Conservation (phyloP, 768 basidiomycete species). For the Suillus spraguei region DNA sequence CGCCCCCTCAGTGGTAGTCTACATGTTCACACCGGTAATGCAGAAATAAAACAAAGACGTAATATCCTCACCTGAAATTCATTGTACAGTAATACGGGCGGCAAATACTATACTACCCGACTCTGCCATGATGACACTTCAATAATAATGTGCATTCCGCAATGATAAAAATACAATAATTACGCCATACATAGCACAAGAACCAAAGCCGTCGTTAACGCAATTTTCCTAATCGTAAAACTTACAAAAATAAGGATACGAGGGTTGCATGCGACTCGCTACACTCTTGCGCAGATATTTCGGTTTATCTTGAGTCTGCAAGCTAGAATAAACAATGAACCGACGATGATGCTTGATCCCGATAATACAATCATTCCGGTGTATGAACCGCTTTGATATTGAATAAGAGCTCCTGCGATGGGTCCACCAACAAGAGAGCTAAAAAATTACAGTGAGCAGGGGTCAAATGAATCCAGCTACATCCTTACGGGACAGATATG, state of each 20-base stretch:
- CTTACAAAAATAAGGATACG: slow-evolving; percentile 28
- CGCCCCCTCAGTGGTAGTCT: not conserved
- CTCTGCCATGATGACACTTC: slow-evolving; percentile 7
- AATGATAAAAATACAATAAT: slow-evolving; percentile 5
- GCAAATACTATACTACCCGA: not conserved
- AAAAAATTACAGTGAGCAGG: slow-evolving; percentile 1
- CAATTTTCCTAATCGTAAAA: slow-evolving; percentile 14
- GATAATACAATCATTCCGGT: slow-evolving; percentile 58
- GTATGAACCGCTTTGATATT: slow-evolving; percentile 46
- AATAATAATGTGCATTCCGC: not conserved
- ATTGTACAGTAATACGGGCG: not conserved
- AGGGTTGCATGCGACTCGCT: slow-evolving; percentile 21
- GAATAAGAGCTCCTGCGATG: slow-evolving; percentile 59
- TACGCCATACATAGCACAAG: slow-evolving; percentile 3
- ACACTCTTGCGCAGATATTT: slow-evolving; percentile 49
- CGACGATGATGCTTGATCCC: slow-evolving; percentile 58
- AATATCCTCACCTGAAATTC: not conserved
- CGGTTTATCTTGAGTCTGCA: slow-evolving; percentile 50
- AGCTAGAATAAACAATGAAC: slow-evolving; percentile 57
- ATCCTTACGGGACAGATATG: slow-evolving; percentile 70
- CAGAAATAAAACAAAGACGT: slow-evolving; percentile 11
- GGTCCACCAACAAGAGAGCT: slow-evolving; percentile 70
- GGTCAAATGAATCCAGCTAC: not conserved
- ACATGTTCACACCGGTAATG: not conserved
- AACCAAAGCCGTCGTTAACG: not conserved